Conservation (phyloP, 768 basidiomycete species). For the Cyathus striatus region DNA sequence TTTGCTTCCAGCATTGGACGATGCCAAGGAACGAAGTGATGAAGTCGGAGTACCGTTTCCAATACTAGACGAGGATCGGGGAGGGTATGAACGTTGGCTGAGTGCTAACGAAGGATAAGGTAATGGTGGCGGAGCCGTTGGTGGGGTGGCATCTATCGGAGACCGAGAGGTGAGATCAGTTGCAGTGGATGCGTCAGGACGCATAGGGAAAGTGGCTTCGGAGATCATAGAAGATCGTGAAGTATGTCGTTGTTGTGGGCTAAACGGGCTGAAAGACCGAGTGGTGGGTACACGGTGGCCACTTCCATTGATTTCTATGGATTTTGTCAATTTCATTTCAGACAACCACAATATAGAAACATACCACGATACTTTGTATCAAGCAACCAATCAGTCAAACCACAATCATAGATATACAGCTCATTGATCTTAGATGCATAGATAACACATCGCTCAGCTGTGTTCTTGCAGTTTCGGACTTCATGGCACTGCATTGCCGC, state of each 20-base stretch:
- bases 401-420: constrained; percentile 68
- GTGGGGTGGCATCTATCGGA: constrained; percentile 42
- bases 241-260: constrained; percentile 57
- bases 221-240: constrained; percentile 71
- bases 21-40: constrained; percentile 44
- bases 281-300: constrained; percentile 27
- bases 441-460: constrained; percentile 63
- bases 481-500: constrained; percentile 71
- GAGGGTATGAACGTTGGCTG: constrained; percentile 20
- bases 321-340: constrained; percentile 2
- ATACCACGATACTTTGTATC: constrained; percentile 53
- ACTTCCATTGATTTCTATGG: constrained; percentile 23
- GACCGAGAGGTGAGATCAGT: constrained; percentile 60
- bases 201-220: constrained; percentile 73
- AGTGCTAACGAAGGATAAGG: constrained; percentile 74
- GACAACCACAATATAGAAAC: too few species aligned
- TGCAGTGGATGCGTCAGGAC: constrained; percentile 73
- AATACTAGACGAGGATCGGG: constrained; percentile 25
- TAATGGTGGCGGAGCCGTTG: constrained; percentile 54
- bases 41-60: constrained; percentile 36
- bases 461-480: constrained; percentile 45
- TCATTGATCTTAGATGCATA: constrained; percentile 86
- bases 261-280: constrained; percentile 37
- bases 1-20: constrained; percentile 36
- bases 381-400: constrained; percentile 71